A percentile compares a stretch with the other conserved stretches of the same genome.
Conservation (phyloP, 192 early-diverging fungal genomes). For the Phlyctochytrium arcticum region DNA sequence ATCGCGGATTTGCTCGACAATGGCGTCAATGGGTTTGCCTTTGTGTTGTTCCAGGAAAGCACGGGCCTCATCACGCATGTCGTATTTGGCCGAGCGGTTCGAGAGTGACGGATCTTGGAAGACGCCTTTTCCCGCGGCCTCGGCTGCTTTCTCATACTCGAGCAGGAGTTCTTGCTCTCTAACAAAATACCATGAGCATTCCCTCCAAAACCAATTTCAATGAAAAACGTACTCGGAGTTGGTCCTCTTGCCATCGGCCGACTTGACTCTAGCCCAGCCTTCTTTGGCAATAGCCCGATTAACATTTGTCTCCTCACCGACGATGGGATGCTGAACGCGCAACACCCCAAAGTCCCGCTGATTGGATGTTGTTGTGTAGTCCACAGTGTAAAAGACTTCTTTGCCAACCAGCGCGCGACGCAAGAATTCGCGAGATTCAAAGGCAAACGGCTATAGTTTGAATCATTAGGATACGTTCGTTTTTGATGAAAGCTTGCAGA, state of each 20-base stretch:
- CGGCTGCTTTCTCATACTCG: conserved; percentile 70
- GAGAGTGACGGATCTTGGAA: conserved; percentile 48
- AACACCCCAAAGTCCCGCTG: conserved; percentile 54
- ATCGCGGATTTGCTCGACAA: conserved; percentile 95
- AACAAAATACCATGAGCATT: neutral
- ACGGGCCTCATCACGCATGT: conserved; percentile 48
- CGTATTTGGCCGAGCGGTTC: neutral
- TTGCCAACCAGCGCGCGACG: conserved; percentile 84
- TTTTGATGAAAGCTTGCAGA: neutral
- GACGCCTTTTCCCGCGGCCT: conserved; percentile 66
- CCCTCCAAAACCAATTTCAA: neutral
- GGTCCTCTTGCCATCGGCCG: conserved; percentile 31
- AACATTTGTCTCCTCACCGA: conserved; percentile 62
- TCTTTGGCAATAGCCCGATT: conserved; percentile 68
- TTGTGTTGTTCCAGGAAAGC: conserved; percentile 75
- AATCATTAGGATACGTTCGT: neutral
- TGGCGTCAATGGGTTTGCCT: conserved; percentile 66
- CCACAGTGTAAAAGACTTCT: conserved; percentile 76
- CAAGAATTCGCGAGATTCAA: conserved; percentile 85
- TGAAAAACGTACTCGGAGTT: conserved; percentile 9
- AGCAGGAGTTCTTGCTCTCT: conserved; percentile 48
- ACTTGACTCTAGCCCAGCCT: conserved; percentile 81
- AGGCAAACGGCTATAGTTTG: conserved; percentile 43
- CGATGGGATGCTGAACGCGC: conserved; percentile 40
- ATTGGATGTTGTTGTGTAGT: conserved; percentile 69